phyloP scores from a whole-genome alignment of 495 filamentous ascomycete species.

The Astrothelium macrocarpum region DNA sequence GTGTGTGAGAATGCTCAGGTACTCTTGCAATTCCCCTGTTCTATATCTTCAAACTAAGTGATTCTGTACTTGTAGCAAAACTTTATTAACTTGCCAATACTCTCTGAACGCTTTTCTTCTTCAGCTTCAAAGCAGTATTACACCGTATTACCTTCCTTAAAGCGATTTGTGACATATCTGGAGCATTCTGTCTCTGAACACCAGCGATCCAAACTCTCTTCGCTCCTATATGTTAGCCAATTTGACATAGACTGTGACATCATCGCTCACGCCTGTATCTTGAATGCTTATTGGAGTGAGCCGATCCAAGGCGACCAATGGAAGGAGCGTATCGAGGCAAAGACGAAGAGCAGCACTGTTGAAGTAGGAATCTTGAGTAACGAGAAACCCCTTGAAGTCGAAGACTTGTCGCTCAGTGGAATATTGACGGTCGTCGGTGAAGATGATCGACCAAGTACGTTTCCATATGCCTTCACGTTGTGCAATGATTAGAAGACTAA shows the following conservation, averaged over 20 bases:
- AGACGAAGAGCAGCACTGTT: conserved; percentile 38
- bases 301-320: conserved; percentile 38
- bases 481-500: conserved; percentile 2
- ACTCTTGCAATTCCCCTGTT: not conserved
- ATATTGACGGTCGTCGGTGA: conserved; percentile 70
- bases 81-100: conserved; percentile 54
- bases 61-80: conserved; percentile 43
- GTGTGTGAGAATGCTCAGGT: conserved; percentile 28
- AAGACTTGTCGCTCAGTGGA: conserved; percentile 70
- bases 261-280: conserved; percentile 52
- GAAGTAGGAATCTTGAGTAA: conserved; percentile 76
- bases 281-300: conserved; percentile 52
- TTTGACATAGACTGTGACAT: conserved; percentile 73
- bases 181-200: conserved; percentile 17
- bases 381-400: conserved; percentile 53
- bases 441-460: conserved; percentile 57
- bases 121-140: conserved; percentile 62
- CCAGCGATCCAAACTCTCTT: not conserved
- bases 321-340: conserved; percentile 40
- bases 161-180: conserved; percentile 48
- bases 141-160: conserved; percentile 47
- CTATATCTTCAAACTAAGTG: conserved; percentile 34
- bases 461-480: conserved; percentile 11
- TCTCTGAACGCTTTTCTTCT: conserved; percentile 55
- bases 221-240: conserved; percentile 41